These are phyloP conservation scores for Heterobasidion parviporum DNA, from an alignment of 1,284 basidiomycete genomes.

Conservation along the genomic window DNA sequence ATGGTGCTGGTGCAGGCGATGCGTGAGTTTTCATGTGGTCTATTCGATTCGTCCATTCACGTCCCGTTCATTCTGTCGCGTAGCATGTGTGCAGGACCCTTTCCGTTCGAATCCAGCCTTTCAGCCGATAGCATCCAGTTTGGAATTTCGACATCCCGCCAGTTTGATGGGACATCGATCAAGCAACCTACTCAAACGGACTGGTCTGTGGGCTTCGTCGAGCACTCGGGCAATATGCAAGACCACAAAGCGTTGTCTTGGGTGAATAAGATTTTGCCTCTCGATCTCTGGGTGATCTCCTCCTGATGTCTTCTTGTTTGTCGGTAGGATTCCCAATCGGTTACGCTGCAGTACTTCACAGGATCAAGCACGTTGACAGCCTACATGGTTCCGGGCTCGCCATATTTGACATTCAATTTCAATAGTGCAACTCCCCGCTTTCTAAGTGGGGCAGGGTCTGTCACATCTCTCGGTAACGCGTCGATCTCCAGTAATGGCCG, in stretches of 20 bases:
- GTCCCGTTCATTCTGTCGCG: neutral
- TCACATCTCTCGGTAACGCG: conserved; percentile 20
- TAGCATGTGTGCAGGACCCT: conserved; percentile 23
- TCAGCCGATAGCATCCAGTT: conserved; percentile 19
- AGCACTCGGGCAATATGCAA: conserved; percentile 20
- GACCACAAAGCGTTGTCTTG: conserved; percentile 24
- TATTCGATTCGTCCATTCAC: neutral
- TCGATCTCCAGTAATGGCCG: conserved; percentile 7
- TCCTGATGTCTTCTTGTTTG: neutral
- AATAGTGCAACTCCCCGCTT: conserved; percentile 21
- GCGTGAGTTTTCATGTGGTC: conserved; percentile 12
- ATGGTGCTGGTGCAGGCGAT: conserved; percentile 19
- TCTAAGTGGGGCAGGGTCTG: conserved; percentile 20
- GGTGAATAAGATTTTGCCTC: conserved; percentile 11
- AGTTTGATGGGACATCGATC: conserved; percentile 24
- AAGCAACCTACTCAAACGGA: conserved; percentile 23
- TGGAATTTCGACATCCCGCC: conserved; percentile 21
- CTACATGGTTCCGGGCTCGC: conserved; percentile 25
- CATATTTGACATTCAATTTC: conserved; percentile 24
- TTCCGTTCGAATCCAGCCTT: conserved; percentile 22
- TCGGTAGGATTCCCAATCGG: conserved; percentile 23
- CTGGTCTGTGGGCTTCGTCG: conserved; percentile 23
- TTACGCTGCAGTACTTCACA: conserved; percentile 25
- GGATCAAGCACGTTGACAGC: conserved; percentile 21
- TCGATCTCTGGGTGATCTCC: neutral